These are phyloP conservation scores for Metschnikowia continentalis DNA, from an alignment of 805 yeast species.

Conservation along the genomic window DNA sequence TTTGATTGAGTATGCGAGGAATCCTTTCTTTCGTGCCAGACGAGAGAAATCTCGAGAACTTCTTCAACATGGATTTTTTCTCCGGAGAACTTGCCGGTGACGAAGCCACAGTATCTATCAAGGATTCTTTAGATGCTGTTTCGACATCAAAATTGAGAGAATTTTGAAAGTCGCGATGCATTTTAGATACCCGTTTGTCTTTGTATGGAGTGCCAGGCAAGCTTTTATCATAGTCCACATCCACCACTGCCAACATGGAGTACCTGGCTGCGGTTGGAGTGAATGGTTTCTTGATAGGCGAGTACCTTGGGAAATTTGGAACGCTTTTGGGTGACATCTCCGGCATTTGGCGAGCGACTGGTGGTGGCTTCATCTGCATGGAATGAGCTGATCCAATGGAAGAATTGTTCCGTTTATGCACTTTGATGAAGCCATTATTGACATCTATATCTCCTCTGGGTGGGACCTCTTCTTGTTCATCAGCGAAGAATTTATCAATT, in stretches of 20 bases:
- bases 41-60: conserved; percentile 7
- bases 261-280: conserved; percentile 5
- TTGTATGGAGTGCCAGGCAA: conserved; percentile 14
- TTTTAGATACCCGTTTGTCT: not conserved
- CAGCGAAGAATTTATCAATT: conserved; percentile 13
- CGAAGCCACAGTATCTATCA: not conserved
- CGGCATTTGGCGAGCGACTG: not conserved
- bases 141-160: conserved; percentile 1
- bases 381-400: conserved; percentile 10
- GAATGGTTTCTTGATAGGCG: not conserved
- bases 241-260: conserved; percentile 15
- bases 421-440: conserved; percentile 7
- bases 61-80: conserved; percentile 6
- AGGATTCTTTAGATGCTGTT: not conserved
- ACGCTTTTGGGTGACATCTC: not conserved
- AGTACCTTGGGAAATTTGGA: not conserved
- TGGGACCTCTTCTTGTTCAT: conserved; percentile 17
- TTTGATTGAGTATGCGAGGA: conserved; percentile 4
- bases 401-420: conserved; percentile 11
- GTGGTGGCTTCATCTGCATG: not conserved
- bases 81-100: not conserved
- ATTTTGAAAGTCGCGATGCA: not conserved
- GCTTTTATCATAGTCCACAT: conserved; percentile 15
- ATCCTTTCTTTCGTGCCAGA: conserved; percentile 6
- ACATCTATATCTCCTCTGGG: conserved; percentile 17